Evolutionary conservation across 208 protist genomes (phyloP).

Genomic region (Spongospora subterranea): DNA sequence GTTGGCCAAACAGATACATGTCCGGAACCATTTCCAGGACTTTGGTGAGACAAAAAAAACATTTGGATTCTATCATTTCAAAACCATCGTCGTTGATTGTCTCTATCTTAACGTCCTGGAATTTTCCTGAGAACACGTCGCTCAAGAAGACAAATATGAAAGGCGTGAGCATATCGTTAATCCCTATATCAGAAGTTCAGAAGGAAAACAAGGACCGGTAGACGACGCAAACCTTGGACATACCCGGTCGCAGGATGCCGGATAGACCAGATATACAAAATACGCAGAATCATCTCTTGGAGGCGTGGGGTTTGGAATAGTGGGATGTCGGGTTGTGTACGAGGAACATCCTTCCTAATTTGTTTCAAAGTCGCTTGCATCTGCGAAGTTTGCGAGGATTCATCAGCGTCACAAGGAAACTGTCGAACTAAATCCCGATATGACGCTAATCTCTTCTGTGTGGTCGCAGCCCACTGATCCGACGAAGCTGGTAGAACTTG

Average conservation of each 20-base stretch:
- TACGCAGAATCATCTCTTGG: constrained; percentile 77
- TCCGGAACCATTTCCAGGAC: constrained; percentile 84
- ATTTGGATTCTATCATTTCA: constrained; percentile 84
- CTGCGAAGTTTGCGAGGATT: neutral
- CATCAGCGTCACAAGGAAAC: neutral
- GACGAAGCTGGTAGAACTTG: constrained; percentile 8
- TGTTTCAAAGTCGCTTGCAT: constrained; percentile 34
- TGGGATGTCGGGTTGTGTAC: neutral
- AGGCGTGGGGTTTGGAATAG: neutral
- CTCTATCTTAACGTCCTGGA: neutral
- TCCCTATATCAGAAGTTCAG: constrained; percentile 71
- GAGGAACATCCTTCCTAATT: constrained; percentile 42
- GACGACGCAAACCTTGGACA: constrained; percentile 76
- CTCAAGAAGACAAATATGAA: constrained; percentile 83
- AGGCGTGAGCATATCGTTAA: constrained; percentile 88
- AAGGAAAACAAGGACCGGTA: neutral
- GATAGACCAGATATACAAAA: constrained; percentile 89
- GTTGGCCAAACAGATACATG: constrained; percentile 86
- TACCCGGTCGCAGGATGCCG: constrained; percentile 89
- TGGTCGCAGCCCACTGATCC: neutral
- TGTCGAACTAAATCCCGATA: constrained; percentile 8
- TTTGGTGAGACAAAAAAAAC: constrained; percentile 84
- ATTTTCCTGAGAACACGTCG: neutral
- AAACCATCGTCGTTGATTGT: constrained; percentile 46
- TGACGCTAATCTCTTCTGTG: neutral